Percentiles rank a stretch among this genome's conserved stretches.
Conservation (phyloP, 352 stramenopile genomes). For the Hyaloperonospora brassicae region DNA sequence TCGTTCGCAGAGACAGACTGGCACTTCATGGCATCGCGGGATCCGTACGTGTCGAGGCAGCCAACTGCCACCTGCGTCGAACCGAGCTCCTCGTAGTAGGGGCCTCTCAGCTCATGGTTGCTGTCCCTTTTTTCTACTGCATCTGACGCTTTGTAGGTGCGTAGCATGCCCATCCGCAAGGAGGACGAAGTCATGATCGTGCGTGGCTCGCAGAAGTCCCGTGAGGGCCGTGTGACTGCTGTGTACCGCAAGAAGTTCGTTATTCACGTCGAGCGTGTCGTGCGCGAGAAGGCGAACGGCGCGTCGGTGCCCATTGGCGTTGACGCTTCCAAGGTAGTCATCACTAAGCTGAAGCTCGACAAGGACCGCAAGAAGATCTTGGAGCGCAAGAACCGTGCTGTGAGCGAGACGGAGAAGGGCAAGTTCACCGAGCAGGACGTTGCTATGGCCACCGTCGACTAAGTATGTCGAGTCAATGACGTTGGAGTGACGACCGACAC, state of each 20-base stretch:
- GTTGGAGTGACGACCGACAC: slow-evolving; percentile 10
- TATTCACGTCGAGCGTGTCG: slow-evolving; percentile 98
- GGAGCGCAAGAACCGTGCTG: slow-evolving; percentile 94
- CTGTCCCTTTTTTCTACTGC: not conserved
- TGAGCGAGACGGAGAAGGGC: slow-evolving; percentile 73
- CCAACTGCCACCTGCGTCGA: not conserved
- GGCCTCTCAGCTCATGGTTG: not conserved
- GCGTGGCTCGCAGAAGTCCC: slow-evolving; percentile 95
- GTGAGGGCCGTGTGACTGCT: slow-evolving; percentile 96
- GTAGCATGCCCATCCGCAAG: slow-evolving; percentile 97
- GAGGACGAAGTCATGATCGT: slow-evolving; percentile 99
- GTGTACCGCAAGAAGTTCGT: slow-evolving; percentile 99
- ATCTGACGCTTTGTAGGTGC: slow-evolving; percentile 69
- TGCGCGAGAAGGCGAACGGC: slow-evolving; percentile 98
- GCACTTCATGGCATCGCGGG: slow-evolving; percentile 86
- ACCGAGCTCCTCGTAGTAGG: not conserved
- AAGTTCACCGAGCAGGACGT: slow-evolving; percentile 88
- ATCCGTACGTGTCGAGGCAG: slow-evolving; percentile 68
- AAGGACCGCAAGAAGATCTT: slow-evolving; percentile 99
- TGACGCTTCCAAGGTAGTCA: slow-evolving; percentile 96
- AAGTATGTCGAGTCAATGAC: slow-evolving; percentile 29
- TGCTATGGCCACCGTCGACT: slow-evolving; percentile 85
- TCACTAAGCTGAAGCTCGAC: slow-evolving; percentile 99
- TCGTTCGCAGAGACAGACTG: slow-evolving; percentile 23
- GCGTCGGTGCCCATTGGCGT: slow-evolving; percentile 94